A percentile compares a stretch with the other conserved stretches of the same genome.
phyloP scores from a whole-genome alignment of 164 flowering plant species.

The Chloranthus sessilifolius region DNA sequence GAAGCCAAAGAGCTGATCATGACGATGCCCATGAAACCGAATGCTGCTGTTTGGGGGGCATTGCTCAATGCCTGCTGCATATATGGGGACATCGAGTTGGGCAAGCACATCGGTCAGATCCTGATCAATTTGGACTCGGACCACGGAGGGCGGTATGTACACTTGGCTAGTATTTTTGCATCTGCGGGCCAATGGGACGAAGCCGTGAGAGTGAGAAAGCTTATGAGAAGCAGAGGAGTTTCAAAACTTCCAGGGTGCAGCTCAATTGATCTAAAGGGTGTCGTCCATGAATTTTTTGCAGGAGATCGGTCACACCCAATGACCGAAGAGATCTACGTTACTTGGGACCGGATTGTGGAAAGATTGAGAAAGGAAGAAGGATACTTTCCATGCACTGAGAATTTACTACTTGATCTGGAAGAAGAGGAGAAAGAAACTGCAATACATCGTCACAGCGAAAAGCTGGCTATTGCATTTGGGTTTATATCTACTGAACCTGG shows the following conservation, averaged over 20 bases:
- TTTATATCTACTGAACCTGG: constrained; percentile 26
- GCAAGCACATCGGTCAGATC: constrained; percentile 25
- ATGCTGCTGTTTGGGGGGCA: constrained; percentile 43
- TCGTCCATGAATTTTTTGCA: constrained; percentile 34
- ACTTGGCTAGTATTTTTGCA: constrained; percentile 32
- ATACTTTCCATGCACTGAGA: constrained; percentile 20
- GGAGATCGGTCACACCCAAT: constrained; percentile 30
- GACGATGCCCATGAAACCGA: constrained; percentile 42
- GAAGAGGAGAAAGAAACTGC: constrained; percentile 28
- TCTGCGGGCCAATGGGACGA: constrained; percentile 30
- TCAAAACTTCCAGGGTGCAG: constrained; percentile 44
- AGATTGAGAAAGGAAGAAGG: constrained; percentile 29
- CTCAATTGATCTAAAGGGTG: constrained; percentile 28
- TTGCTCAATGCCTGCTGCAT: constrained; percentile 40
- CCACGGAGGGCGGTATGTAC: constrained; percentile 44
- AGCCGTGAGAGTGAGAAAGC: constrained; percentile 30
- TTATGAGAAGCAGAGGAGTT: constrained; percentile 32
- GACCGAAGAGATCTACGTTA: constrained; percentile 17
- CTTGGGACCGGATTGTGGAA: constrained; percentile 19
- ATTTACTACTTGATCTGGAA: constrained; percentile 27
- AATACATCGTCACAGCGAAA: constrained; percentile 29
- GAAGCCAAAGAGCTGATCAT: constrained; percentile 38
- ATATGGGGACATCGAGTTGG: constrained; percentile 33
- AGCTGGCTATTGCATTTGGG: constrained; percentile 31
- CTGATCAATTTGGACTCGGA: constrained; percentile 33